Base-by-base conservation (phyloP, 2,329 filamentous ascomycete genomes). In the Exophiala calicioides region DNA sequence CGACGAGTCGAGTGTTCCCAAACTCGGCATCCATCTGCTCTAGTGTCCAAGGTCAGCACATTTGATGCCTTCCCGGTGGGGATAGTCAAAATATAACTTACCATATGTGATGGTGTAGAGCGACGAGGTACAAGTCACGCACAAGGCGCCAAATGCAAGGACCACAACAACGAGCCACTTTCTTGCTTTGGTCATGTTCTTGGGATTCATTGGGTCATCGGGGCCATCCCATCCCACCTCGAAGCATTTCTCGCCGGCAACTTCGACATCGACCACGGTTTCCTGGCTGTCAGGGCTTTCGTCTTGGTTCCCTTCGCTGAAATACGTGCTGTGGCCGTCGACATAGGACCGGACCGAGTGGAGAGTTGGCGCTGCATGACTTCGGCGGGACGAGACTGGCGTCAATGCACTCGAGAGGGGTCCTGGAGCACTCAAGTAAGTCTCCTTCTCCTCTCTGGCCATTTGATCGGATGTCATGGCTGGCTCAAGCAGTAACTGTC, bases 41-140 rank as follows among this genome's bases (percentile, higher is more conserved):
- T 55, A 30, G 38, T 20, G 16, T 7, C 15, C n/a, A 29, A 15
- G 3, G 26, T 45, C 31, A 51, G 47, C 9, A 16, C 26, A n/a
- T n/a, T n/a, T n/a, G n/a, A n/a, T n/a, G n/a, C n/a, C n/a, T n/a
- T n/a, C n/a, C n/a, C n/a, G n/a, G n/a, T n/a, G n/a, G n/a, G n/a
- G n/a, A n/a, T n/a, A n/a, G n/a, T n/a, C n/a, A n/a, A n/a, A n/a
- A n/a, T n/a, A n/a, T n/a, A n/a, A 36, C 44, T 42, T 18, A 52
- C 52, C 52, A 65, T 95, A 96, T 0, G 87, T 93, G 9, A 81
- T 81, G 0, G 89, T 91, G 67, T 96, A 95, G 59, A 95, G 82
- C n/a, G 89, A 93, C 36, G 86, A 90, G 1, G 87, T 81, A 63
- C 85, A 89, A 6, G 90, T 95, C 85, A 95, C 90, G 66, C 88